Evolutionary conservation across 176 grass and related monocot species (phyloP).

Genomic region (Triticum monococcum): DNA sequence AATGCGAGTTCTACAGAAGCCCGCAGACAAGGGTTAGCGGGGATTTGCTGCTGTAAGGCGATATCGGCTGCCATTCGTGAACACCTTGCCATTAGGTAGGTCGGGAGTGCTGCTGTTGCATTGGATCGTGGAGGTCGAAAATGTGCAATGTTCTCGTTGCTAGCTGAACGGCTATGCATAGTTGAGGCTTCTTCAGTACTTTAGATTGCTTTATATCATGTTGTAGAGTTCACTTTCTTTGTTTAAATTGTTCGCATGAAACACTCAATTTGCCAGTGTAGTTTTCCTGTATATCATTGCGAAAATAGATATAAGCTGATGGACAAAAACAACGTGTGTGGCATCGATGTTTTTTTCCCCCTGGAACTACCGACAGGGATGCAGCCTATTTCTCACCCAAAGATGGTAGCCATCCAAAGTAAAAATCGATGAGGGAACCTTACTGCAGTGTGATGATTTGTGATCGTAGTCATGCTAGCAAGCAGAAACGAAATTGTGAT

Average conservation of each 20-base stretch:
- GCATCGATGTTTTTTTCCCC: constrained; percentile 52
- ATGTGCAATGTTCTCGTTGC: neutral
- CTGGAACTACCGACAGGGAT: constrained; percentile 54
- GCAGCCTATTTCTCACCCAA: constrained; percentile 56
- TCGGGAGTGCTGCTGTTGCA: neutral
- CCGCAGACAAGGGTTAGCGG: neutral
- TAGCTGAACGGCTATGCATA: neutral
- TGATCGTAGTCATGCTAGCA: neutral
- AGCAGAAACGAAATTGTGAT: neutral
- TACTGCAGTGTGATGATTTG: neutral
- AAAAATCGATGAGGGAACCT: constrained; percentile 5
- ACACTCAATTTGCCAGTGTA: neutral
- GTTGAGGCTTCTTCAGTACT: neutral
- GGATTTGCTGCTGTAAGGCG: neutral
- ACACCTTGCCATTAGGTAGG: neutral
- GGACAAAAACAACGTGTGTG: constrained; percentile 52
- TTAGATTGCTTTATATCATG: neutral
- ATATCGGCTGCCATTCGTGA: neutral
- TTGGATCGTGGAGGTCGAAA: neutral
- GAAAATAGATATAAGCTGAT: neutral
- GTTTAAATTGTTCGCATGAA: neutral
- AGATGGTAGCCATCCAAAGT: neutral
- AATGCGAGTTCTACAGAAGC: constrained; percentile 41
- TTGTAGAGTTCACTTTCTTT: neutral
- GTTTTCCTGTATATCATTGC: neutral